Evolutionary conservation across 768 basidiomycete genomes (phyloP).

Genomic region (Leccinum boreale): DNA sequence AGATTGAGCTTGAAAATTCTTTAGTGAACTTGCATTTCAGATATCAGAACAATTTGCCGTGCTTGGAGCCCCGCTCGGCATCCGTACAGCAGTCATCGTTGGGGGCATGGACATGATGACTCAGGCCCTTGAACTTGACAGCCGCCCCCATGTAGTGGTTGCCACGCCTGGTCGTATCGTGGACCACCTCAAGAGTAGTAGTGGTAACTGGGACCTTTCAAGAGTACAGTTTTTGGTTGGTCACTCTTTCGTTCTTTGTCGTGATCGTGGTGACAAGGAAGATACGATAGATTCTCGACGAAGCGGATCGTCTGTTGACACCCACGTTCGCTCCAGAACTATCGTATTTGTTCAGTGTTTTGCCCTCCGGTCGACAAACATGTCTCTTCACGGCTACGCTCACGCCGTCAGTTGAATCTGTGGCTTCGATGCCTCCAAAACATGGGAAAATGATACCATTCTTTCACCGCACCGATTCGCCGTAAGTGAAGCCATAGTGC

Average conservation of each 20-base stretch:
- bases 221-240: conserved; percentile 82
- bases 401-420: conserved; percentile 77
- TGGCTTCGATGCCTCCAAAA: conserved; percentile 69
- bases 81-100: conserved; percentile 85
- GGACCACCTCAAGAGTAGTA: conserved; percentile 79
- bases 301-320: conserved; percentile 91
- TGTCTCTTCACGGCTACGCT: conserved; percentile 96
- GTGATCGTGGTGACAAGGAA: background rate
- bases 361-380: conserved; percentile 90
- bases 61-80: conserved; percentile 75
- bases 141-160: conserved; percentile 88
- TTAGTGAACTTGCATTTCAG: conserved; percentile 94
- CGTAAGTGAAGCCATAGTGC: conserved; percentile 44
- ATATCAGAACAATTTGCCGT: conserved; percentile 96
- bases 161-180: conserved; percentile 96
- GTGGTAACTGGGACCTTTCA: conserved; percentile 76
- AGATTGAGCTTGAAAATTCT: background rate
- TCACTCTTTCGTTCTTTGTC: background rate
- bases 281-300: conserved; percentile 76
- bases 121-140: conserved; percentile 83
- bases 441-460: conserved; percentile 86
- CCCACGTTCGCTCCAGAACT: conserved; percentile 88
- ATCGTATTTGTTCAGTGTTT: conserved; percentile 64
- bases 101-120: conserved; percentile 99
- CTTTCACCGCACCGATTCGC: conserved; percentile 72